A percentile compares a stretch with the other conserved stretches of the same genome.
These are phyloP conservation scores for Haplographium delicatum DNA, from an alignment of 495 filamentous ascomycete genomes.

Conservation along the genomic window DNA sequence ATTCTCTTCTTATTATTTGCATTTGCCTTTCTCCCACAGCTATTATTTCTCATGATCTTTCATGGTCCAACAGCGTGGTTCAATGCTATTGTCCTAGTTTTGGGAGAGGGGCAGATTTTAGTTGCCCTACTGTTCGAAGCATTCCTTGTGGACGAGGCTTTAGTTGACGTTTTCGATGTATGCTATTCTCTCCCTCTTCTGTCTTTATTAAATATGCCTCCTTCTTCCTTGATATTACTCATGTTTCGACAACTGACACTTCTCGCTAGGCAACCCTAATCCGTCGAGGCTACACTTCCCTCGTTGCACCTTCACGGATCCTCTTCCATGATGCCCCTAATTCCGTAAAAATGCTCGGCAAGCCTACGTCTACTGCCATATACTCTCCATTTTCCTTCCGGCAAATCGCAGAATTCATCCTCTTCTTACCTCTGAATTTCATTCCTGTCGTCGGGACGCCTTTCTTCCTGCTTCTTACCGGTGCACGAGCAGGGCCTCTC, in stretches of 20 bases:
- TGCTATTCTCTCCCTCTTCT: conserved; percentile 28
- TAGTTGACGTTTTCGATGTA: conserved; percentile 92
- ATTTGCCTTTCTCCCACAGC: conserved; percentile 85
- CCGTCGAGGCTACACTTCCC: conserved; percentile 42
- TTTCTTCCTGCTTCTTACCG: conserved; percentile 69
- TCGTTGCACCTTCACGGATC: conserved; percentile 68
- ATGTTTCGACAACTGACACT: conserved; percentile 6
- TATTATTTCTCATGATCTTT: conserved; percentile 72
- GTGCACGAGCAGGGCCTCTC: conserved; percentile 51
- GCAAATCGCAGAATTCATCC: conserved; percentile 72
- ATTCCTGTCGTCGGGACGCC: conserved; percentile 80
- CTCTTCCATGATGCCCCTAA: conserved; percentile 56
- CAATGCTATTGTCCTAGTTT: conserved; percentile 69
- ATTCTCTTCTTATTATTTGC: conserved; percentile 73
- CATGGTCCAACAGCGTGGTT: conserved; percentile 77
- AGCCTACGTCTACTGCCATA: conserved; percentile 58
- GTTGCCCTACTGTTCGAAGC: conserved; percentile 73
- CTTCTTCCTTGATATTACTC: background rate
- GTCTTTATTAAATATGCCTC: background rate
- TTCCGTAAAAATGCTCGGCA: conserved; percentile 68
- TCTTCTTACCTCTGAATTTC: conserved; percentile 82
- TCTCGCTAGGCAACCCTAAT: conserved; percentile 32
- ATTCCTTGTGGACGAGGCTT: conserved; percentile 74
- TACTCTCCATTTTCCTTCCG: conserved; percentile 65
- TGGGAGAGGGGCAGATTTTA: conserved; percentile 76